A percentile compares a stretch with the other conserved stretches of the same genome.
Evolutionary conservation across 2,329 filamentous ascomycete species (phyloP).

Genomic region (Daldinia sp.): DNA sequence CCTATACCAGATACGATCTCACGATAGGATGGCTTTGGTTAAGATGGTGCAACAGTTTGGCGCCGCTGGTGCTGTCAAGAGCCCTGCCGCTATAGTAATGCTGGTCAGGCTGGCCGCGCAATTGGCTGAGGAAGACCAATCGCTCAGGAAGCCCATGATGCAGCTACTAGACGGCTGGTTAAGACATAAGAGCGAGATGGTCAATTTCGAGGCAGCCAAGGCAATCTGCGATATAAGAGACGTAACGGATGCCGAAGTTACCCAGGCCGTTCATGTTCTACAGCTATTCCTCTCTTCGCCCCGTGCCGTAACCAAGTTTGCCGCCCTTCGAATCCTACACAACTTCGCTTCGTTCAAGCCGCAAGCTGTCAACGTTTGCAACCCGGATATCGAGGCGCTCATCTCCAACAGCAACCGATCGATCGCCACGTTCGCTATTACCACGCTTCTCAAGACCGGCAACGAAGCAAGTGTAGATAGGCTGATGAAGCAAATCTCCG

Average conservation of each 20-base stretch:
- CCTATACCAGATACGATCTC: slow-evolving; percentile 95
- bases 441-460: slow-evolving; percentile 95
- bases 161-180: slow-evolving; percentile 95
- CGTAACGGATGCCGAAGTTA: slow-evolving; percentile 88
- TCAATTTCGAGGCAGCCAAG: slow-evolving; percentile 99
- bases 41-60: slow-evolving; percentile 99
- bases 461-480: slow-evolving; percentile 97
- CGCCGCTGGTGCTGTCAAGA: slow-evolving; percentile 90
- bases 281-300: slow-evolving; percentile 97
- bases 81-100: slow-evolving; percentile 89
- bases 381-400: slow-evolving; percentile 94
- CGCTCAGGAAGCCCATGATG: slow-evolving; percentile 95
- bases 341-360: slow-evolving; percentile 98
- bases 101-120: slow-evolving; percentile 92
- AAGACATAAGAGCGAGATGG: slow-evolving; percentile 98
- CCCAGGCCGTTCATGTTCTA: slow-evolving; percentile 91
- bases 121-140: slow-evolving; percentile 89
- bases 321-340: slow-evolving; percentile 94
- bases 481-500: slow-evolving; percentile 97
- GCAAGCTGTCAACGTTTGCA: slow-evolving; percentile 88
- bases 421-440: slow-evolving; percentile 98
- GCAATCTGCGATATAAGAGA: slow-evolving; percentile 95
- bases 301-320: slow-evolving; percentile 95
- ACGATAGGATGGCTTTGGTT: slow-evolving; percentile 97
- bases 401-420: slow-evolving; percentile 98